Evolutionary conservation across 768 basidiomycete species (phyloP), one percentile per base, ranked within the genome.

Genomic region (Leccinellum albellum): DNA sequence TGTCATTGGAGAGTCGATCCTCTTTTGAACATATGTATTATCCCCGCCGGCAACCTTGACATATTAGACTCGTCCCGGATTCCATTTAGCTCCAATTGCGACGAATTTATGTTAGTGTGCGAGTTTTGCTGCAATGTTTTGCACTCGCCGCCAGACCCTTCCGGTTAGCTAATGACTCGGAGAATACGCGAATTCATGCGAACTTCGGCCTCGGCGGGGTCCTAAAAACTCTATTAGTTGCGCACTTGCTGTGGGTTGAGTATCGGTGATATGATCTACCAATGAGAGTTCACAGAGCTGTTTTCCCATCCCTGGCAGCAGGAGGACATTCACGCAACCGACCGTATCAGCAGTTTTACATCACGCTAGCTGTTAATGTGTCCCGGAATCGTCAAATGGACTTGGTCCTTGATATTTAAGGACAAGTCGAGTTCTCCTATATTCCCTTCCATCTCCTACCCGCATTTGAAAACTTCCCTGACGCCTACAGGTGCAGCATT

Each of bases 191-290:
- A 50, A 40, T 54, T 24, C 47, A 53, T 56, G 54, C 42, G 21
- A 51, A 54, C 51, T 13, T n/a, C 42, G 40, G 42, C 57, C 48
- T 56, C 61, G 49, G 61, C 32, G 42, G 48, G 64, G 61, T 61
- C 58, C 69, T 69, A 62, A 73, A 42, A 71, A 73, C 63, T 63
- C 61, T 73, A 71, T 72, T 68, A 58, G 50, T 58, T 54, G 58
- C 53, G 62, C 63, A 58, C 61, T 32, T 53, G 52, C 56, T 60
- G 60, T 46, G 63, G 51, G 53, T 51, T 54, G 49, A 50, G 53
- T 45, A 40, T 29, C 31, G 48, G 28, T 31, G 48, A 58, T 40
- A 20, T 65, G 60, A 68, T 63, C 66, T 63, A 57, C 59, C 63
- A 63, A 69, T 67, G 61, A 56, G 54, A 53, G 28, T 58, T 53